Percentiles rank a stretch among this genome's conserved stretches.
These are phyloP conservation scores for Daphne laureola DNA, from an alignment of 441 rosid genomes.

Conservation along the genomic window DNA sequence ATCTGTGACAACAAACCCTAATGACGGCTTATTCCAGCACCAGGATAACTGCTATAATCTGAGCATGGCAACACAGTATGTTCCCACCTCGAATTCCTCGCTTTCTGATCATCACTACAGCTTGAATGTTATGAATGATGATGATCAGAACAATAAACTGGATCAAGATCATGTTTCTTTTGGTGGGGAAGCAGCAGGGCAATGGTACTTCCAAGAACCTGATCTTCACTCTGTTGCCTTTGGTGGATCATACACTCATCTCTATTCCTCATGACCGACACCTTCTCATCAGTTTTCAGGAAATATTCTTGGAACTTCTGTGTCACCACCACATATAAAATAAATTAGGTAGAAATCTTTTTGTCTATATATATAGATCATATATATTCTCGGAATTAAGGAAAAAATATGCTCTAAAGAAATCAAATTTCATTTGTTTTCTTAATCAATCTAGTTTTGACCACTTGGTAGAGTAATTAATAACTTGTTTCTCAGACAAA, in stretches of 20 bases:
- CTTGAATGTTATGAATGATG: constrained; percentile 21
- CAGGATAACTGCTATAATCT: constrained; percentile 23
- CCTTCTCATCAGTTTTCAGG: constrained; percentile 30
- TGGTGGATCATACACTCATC: constrained; percentile 38
- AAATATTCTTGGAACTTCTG: constrained; percentile 37
- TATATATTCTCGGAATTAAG: no score
- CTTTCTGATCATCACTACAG: constrained; percentile 12
- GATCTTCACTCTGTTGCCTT: constrained; percentile 50
- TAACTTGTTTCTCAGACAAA: constrained; percentile 14
- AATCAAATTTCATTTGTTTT: constrained; percentile 17
- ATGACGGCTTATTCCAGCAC: constrained; percentile 31
- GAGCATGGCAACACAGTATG: constrained; percentile 20
- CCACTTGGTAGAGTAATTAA: constrained; percentile 19
- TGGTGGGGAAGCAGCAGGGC: constrained; percentile 32
- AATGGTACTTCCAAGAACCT: constrained; percentile 38
- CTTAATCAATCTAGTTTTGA: constrained; percentile 23
- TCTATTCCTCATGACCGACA: constrained; percentile 29
- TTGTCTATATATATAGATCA: constrained; percentile 15
- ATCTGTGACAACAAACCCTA: constrained; percentile 36
- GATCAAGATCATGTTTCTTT: constrained; percentile 33
- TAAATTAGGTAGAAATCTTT: constrained; percentile 16
- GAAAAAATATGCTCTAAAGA: constrained; percentile 25
- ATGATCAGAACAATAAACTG: constrained; percentile 29
- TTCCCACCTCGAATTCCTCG: constrained; percentile 11
- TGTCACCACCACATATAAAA: constrained; percentile 38